Conservation (phyloP, 305 asterid genomes). For the Coffea humblotiana region DNA sequence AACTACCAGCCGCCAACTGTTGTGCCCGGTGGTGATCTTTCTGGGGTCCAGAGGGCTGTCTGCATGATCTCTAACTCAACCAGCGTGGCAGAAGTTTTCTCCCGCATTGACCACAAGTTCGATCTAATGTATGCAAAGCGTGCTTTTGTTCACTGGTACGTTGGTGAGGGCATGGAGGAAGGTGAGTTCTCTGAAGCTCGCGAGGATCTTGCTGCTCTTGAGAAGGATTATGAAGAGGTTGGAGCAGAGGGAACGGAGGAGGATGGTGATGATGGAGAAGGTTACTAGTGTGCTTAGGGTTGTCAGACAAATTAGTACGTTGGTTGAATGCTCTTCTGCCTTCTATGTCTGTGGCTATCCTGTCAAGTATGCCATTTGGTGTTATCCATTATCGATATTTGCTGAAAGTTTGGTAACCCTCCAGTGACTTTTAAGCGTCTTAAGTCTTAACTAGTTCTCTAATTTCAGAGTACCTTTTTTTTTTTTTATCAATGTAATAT, state of each 20-base stretch:
- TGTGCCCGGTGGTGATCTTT: conserved; percentile 43
- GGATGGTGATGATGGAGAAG: conserved; percentile 30
- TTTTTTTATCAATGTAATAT: not conserved
- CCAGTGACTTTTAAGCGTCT: not conserved
- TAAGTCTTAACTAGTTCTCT: not conserved
- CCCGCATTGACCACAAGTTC: conserved; percentile 42
- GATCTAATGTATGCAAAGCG: conserved; percentile 43
- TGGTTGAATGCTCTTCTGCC: not conserved
- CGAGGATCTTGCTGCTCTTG: conserved; percentile 44
- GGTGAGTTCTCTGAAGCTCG: conserved; percentile 41
- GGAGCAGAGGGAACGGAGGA: conserved; percentile 36
- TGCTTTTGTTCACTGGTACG: conserved; percentile 45
- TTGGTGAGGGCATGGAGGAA: conserved; percentile 49
- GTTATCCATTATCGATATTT: not conserved
- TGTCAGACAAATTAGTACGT: not conserved
- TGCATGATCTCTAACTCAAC: conserved; percentile 45
- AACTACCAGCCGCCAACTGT: conserved; percentile 44
- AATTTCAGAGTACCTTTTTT: not conserved
- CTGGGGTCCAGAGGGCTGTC: conserved; percentile 41
- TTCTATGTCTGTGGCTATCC: not conserved
- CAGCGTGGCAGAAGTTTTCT: conserved; percentile 43
- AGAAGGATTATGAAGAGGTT: conserved; percentile 45
- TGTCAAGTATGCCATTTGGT: not conserved
- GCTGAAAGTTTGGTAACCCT: not conserved
- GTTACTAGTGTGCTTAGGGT: conserved; percentile 20